Evolutionary conservation across 192 early-diverging fungal species (phyloP), one percentile per base, ranked within the genome.

Genomic region (Chytriomyces sp.): DNA sequence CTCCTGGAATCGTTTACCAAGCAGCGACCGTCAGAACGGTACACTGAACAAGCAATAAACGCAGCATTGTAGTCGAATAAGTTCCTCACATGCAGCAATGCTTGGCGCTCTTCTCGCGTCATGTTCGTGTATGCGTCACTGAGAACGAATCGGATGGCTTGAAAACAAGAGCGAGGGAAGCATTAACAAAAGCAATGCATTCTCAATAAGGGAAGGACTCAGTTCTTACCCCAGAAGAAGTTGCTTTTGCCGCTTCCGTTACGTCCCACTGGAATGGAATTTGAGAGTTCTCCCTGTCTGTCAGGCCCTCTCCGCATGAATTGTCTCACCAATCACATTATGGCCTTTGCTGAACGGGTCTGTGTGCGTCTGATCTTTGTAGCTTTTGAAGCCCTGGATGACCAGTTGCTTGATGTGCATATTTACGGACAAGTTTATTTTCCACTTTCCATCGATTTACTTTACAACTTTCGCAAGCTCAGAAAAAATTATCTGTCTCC

Each of bases 311-410:
- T 35, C 28, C 28, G 28, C 2, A 35, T 2, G 28, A 35, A 35
- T 10, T 3, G 16, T 24, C 81, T 80, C 85, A 93, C 95, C 96
- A 81, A 99, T 91, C 64, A 98, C 98, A 85, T 99, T 99, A 82
- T 97, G 96, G 45, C 91, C 86, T 5, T 91, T 91, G 77, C 93
- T 95, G 79, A 99, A 96, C 5, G 94, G 94, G 50, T 98, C 95
- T 61, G 95, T 93, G 20, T 90, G 88, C 16, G 93, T 97, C 82
- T 98, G 96, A 75, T 99, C 94, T 82, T 96, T 97, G 86, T 99
- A 99, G 79, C 95, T 97, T 85, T 99, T 99, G 91, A 99, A 99
- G 61, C 98, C 98, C 79, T 97, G 95, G 72, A 99, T 99, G 48
- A 92, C 90, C 78, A 98, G 95, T 91, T 93, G 67, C 35, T 68